Evolutionary conservation across 495 filamentous ascomycete genomes (phyloP), one percentile per base, ranked within the genome.

Genomic region (Trichoderma asperelloides): DNA sequence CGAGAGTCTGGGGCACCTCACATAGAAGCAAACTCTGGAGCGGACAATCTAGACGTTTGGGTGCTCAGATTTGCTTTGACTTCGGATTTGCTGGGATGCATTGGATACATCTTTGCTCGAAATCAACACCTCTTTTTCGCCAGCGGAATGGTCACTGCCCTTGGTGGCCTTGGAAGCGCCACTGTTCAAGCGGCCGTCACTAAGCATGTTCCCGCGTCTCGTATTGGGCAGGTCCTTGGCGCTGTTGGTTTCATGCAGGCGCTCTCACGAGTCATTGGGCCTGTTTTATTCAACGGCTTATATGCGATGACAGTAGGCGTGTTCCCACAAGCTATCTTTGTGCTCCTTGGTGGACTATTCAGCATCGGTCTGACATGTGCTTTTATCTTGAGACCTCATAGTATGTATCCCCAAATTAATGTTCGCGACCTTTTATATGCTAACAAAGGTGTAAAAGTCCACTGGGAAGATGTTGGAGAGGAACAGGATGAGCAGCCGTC

Each of bases 221-320:
- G 84, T 37, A 88, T 91, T 1, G 95, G 95, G 0, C 88, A 93
- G 73, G 77, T 98, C 64, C 83, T 98, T 2, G 95, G 95, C 12
- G 95, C 92, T 1, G 89, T 84, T 21, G 95, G 96, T 0, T 76
- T 98, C 63, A 75, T 98, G 68, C 95, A 97, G 79, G 89, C 91
- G 0, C 73, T 95, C 23, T 88, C 91, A 3, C 82, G 92, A 43
- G 85, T 98, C 11, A 73, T 96, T 16, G 87, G 87, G 11, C 95
- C 95, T 0, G 82, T 88, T 5, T 71, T 95, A 11, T 96, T 96
- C 74, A 95, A 93, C 72, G 81, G 90, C 25, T 85, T 97, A 21
- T 98, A 96, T 73, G 89, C 89, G 23, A 74, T 79, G 23, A 98
- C 95, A 0, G 90, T 97, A 6, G 85, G 82, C 16, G 87, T 83